A percentile compares a stretch with the other conserved stretches of the same genome.
Evolutionary conservation across 768 basidiomycete species (phyloP).

Genomic region (Lepiota venenata): DNA sequence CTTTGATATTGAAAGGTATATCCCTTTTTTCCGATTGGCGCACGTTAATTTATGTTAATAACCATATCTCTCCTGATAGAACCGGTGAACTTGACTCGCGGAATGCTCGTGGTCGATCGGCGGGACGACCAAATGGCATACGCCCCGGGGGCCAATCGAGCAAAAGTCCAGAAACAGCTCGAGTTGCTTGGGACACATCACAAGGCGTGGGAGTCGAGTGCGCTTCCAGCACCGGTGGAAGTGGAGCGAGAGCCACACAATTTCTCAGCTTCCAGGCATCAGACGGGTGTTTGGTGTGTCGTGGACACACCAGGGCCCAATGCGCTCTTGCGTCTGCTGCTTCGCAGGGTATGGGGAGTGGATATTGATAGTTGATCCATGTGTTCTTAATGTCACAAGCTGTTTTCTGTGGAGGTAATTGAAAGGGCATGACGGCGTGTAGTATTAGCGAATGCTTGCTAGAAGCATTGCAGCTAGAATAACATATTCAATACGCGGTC

Average conservation of each 20-base stretch:
- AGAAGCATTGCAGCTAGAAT: constrained; percentile 16
- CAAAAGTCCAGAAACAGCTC: constrained; percentile 53
- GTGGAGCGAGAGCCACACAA: constrained; percentile 29
- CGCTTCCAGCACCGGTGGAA: constrained; percentile 52
- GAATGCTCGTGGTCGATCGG: constrained; percentile 85
- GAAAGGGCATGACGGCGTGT: background rate
- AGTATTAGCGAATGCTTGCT: background rate
- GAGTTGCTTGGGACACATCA: constrained; percentile 31
- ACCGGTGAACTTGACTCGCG: constrained; percentile 77
- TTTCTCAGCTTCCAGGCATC: background rate
- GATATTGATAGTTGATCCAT: background rate
- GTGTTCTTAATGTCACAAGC: background rate
- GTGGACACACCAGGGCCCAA: constrained; percentile 63
- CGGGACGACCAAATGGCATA: constrained; percentile 64
- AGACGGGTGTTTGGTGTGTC: constrained; percentile 43
- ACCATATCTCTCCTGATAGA: constrained; percentile 29
- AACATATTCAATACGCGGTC: constrained; percentile 21
- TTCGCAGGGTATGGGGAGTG: constrained; percentile 14
- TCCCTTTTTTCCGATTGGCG: background rate
- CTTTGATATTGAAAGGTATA: constrained; percentile 71
- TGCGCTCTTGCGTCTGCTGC: constrained; percentile 25
- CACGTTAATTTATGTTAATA: background rate
- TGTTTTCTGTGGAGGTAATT: background rate
- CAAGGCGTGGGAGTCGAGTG: constrained; percentile 44
- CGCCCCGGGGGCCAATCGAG: constrained; percentile 62